phyloP scores from a whole-genome alignment of 305 asterid species.

The Solanum hybrid region DNA sequence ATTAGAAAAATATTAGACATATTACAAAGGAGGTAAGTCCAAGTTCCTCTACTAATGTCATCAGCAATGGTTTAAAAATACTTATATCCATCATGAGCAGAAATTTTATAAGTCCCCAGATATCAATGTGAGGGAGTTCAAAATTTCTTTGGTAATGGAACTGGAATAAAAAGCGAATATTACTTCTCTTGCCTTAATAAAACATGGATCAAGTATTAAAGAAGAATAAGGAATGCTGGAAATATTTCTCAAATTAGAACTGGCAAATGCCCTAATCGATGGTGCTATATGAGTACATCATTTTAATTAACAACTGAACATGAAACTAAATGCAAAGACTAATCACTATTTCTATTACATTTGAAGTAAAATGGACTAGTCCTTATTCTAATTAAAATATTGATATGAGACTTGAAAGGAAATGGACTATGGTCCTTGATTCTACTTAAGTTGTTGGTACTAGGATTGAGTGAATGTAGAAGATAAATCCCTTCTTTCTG shows the following conservation, averaged over 20 bases:
- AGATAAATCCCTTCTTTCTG: neutral
- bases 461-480: neutral
- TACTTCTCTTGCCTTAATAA: neutral
- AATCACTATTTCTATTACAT: neutral
- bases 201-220: neutral
- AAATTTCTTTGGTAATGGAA: too few species aligned
- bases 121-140: too few species aligned
- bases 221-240: neutral
- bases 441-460: neutral
- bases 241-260: neutral
- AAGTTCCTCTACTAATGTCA: neutral
- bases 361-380: neutral
- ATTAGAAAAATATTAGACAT: neutral
- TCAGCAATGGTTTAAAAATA: neutral
- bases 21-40: neutral
- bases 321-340: neutral
- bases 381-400: too few species aligned
- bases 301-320: neutral
- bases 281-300: neutral
- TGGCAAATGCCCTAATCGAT: neutral
- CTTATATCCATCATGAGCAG: neutral
- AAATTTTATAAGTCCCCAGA: neutral
- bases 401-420: neutral
- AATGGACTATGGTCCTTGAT: too few species aligned
- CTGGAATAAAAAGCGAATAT: too few species aligned